Evolutionary conservation across 352 stramenopile species (phyloP).

Genomic region (Blastocystis sp.): DNA sequence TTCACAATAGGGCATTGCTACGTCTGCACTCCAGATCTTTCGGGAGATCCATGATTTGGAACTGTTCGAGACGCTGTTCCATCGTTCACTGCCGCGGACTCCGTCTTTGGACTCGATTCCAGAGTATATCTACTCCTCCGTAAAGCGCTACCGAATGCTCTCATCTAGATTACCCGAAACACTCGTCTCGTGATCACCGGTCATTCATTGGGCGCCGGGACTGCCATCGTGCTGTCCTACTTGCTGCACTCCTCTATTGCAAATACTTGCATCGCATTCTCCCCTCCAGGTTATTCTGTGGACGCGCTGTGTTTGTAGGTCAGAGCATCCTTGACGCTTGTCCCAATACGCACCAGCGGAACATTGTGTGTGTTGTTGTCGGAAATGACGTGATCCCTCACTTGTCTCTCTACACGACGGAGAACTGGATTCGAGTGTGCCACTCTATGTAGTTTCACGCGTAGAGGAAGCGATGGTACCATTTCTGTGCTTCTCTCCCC

Average conservation of each 20-base stretch:
- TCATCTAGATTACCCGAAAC: neutral
- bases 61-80: neutral
- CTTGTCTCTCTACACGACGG: neutral
- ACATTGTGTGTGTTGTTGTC: constrained; percentile 16
- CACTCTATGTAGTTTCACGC: neutral
- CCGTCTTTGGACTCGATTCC: neutral
- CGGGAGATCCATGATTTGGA: neutral
- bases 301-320: neutral
- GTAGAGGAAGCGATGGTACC: neutral
- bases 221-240: constrained; percentile 32
- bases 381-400: constrained; percentile 49
- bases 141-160: neutral
- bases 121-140: neutral
- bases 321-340: neutral
- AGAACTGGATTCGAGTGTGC: neutral
- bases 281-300: neutral
- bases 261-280: constrained; percentile 29
- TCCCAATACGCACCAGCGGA: neutral
- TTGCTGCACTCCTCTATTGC: neutral
- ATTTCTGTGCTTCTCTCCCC: neutral
- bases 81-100: neutral
- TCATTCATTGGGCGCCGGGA: constrained; percentile 26
- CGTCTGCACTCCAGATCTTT: neutral
- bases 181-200: constrained; percentile 21
- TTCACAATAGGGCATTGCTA: constrained; percentile 19